phyloP scores from a whole-genome alignment of 2,329 filamentous ascomycete species.

The Pseudogymnoascus sp. region DNA sequence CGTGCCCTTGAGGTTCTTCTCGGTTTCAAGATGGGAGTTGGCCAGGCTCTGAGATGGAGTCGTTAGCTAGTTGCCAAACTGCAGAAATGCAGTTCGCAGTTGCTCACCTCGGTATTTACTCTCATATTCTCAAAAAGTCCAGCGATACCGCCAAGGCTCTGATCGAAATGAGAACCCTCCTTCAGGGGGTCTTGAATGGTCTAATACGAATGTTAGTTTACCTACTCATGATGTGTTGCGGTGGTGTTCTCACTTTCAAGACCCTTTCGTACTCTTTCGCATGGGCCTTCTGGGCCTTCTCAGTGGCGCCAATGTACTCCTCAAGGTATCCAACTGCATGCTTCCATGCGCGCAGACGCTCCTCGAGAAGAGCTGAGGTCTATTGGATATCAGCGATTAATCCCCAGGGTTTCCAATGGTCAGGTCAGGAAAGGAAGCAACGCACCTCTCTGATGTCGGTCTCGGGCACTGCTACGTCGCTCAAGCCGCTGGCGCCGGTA shows the following conservation, averaged over 20 bases:
- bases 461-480: constrained; percentile 22
- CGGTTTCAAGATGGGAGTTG: constrained; percentile 83
- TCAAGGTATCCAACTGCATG: constrained; percentile 87
- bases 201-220: constrained; percentile 34
- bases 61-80: constrained; percentile 28
- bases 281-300: constrained; percentile 77
- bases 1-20: constrained; percentile 77
- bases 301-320: constrained; percentile 76
- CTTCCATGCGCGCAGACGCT: constrained; percentile 92
- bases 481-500: constrained; percentile 20
- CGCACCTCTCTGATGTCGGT: constrained; percentile 26
- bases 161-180: constrained; percentile 89
- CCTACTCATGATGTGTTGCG: neutral
- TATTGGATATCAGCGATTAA: constrained; percentile 27
- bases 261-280: constrained; percentile 94
- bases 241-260: constrained; percentile 58
- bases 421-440: constrained; percentile 2
- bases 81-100: neutral
- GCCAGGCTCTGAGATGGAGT: constrained; percentile 57
- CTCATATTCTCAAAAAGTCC: constrained; percentile 93
- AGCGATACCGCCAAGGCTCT: constrained; percentile 76
- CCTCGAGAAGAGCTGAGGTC: constrained; percentile 73
- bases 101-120: constrained; percentile 67
- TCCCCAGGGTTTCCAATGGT: neutral
- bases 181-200: constrained; percentile 77